Base-by-base conservation (phyloP, 1,139 yeast genomes). In the Saccharomyces hybrid region DNA sequence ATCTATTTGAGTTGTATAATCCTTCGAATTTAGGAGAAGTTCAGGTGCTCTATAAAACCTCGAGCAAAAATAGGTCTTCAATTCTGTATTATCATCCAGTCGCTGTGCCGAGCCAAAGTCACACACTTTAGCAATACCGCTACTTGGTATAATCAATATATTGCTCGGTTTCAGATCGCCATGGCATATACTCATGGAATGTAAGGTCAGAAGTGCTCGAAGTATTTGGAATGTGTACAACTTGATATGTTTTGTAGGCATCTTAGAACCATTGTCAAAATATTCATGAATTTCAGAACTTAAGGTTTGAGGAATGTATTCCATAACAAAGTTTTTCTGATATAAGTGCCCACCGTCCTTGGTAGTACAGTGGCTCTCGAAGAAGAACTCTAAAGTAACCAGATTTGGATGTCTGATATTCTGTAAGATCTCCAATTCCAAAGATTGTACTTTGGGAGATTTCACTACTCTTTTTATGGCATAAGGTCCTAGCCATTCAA, bases 91-190 rank as follows among this genome's bases (percentile, higher is more conserved):
- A 20, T 11, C 26, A 25, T 6, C 26, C 57, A 88, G 73, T 1
- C 91, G 81, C 56, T 98, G 73, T 0, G 98, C 98, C 52, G 93
- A 76, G 63, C 99, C 99, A 75, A 93, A 93, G 87, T 93, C 99
- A 5, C 98, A 98, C 59, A 93, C 80, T 69, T 93, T 93, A 60
- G 93, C 74, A 61, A 86, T 84, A 0, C 99, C 98, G n/a, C 25
- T 38, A 57, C 81, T 81, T 0, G 96, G 95, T 0, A 96, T 85
- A 46, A 93, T 75, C 55, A 93, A 74, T 71, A 93, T 76, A 68
- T 87, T 87, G 68, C 85, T 86, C 11, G 95, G 95, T 64, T 87
- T 87, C 63, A 87, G 76, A 75, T 91, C 96, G 58, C 99, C 81
- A 68, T 93, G 99, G 25, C 44, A 38, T 38, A 38, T 38, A 26